Evolutionary conservation across 371 early-diverging fungal species (phyloP).

Genomic region (Mortierella sp.): DNA sequence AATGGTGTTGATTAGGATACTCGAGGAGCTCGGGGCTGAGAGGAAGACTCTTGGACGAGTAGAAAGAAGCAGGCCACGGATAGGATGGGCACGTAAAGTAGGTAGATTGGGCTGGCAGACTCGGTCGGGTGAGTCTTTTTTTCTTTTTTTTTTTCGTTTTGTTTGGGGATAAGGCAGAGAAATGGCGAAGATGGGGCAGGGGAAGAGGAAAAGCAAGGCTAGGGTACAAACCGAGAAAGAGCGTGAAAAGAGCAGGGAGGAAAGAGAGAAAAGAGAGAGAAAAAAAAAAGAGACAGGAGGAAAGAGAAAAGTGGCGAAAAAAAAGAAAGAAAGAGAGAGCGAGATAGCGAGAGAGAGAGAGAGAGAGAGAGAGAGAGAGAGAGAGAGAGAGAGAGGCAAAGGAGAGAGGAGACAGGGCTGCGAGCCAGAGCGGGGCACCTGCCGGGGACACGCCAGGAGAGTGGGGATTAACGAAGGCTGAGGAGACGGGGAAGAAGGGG

Average conservation of each 20-base stretch:
- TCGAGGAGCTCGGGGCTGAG: neutral
- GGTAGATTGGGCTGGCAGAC: too few species aligned
- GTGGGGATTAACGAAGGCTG: neutral
- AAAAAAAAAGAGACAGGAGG: neutral
- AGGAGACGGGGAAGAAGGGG: neutral
- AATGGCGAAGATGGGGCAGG: neutral
- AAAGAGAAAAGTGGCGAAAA: neutral
- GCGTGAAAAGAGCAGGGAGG: constrained; percentile 1
- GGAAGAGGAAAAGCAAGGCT: constrained; percentile 2
- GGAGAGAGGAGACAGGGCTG: neutral
- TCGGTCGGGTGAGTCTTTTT: too few species aligned
- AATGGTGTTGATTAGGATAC: neutral
- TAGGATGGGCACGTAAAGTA: neutral
- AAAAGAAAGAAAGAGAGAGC: neutral
- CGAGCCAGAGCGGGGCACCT: too few species aligned
- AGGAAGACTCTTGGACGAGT: neutral
- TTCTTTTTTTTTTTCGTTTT: too few species aligned
- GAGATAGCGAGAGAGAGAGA: neutral
- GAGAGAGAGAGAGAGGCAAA: constrained; percentile 2
- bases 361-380: neutral
- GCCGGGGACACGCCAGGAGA: too few species aligned
- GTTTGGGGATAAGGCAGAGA: constrained; percentile 5
- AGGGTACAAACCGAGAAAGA: constrained; percentile 1
- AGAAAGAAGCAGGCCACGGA: neutral
- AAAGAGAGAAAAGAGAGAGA: neutral